Evolutionary conservation across 1,284 basidiomycete genomes (phyloP).

Genomic region (Papiliotrema fonsecae): DNA sequence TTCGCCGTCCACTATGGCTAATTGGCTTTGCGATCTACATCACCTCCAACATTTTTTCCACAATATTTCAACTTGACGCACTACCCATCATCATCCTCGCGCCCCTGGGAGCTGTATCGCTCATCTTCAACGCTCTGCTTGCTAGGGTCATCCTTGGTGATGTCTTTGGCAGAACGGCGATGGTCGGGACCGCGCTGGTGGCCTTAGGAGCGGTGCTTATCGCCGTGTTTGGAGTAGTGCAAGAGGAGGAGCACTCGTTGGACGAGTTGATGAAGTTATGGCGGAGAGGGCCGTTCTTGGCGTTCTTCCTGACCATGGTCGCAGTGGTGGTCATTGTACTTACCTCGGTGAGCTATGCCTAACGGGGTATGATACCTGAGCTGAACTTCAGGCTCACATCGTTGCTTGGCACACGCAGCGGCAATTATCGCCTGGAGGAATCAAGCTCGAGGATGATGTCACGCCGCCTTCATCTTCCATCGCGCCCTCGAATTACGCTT

Average conservation of each 20-base stretch:
- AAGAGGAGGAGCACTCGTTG: conserved; percentile 82
- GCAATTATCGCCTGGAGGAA: conserved; percentile 8
- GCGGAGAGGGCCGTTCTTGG: conserved; percentile 69
- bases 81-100: conserved; percentile 88
- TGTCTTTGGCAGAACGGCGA: conserved; percentile 76
- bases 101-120: conserved; percentile 82
- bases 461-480: conserved; percentile 16
- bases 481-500: conserved; percentile 34
- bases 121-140: conserved; percentile 93
- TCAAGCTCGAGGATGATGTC: conserved; percentile 1
- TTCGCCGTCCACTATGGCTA: conserved; percentile 77
- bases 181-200: conserved; percentile 80
- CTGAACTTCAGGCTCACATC: conserved; percentile 18
- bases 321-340: conserved; percentile 61
- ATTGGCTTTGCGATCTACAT: conserved; percentile 80
- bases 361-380: not conserved
- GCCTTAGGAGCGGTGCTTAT: conserved; percentile 85
- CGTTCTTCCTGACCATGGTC: conserved; percentile 72
- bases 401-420: conserved; percentile 15
- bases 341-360: conserved; percentile 55
- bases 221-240: conserved; percentile 85
- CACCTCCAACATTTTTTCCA: conserved; percentile 75
- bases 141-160: conserved; percentile 81
- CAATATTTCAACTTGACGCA: conserved; percentile 89
- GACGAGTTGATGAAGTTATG: conserved; percentile 81